phyloP scores from a whole-genome alignment of 163 green algal genomes.

The Scenedesmus sp. region DNA sequence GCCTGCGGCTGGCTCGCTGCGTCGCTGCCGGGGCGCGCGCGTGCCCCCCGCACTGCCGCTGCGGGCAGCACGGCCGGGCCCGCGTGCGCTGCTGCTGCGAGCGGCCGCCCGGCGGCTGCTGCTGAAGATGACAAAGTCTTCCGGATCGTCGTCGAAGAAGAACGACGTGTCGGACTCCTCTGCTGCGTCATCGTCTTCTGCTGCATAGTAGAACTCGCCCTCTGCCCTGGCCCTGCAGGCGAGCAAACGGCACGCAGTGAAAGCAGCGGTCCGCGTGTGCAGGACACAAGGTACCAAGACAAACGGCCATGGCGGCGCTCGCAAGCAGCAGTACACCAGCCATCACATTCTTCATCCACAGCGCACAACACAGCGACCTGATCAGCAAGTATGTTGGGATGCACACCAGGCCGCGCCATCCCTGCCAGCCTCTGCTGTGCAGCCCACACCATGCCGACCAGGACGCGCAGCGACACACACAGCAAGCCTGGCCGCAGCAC shows the following conservation, averaged over 20 bases:
- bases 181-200: neutral
- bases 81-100: neutral
- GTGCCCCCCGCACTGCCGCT: neutral
- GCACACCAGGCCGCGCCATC: no score
- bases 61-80: neutral
- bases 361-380: no score
- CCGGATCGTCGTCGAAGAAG: constrained; percentile 44
- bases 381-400: no score
- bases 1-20: constrained; percentile 4
- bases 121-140: constrained; percentile 11
- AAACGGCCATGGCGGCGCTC: no score
- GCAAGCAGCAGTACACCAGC: no score
- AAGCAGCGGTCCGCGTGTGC: neutral
- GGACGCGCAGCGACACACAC: neutral
- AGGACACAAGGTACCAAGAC: no score
- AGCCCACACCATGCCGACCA: no score
- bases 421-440: no score
- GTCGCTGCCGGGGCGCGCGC: neutral
- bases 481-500: neutral
- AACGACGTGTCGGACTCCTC: constrained; percentile 11
- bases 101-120: neutral
- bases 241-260: neutral
- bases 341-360: no score
- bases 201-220: neutral
- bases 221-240: neutral